Conservation (phyloP, 768 basidiomycete genomes). For the Mycena galericulata region DNA sequence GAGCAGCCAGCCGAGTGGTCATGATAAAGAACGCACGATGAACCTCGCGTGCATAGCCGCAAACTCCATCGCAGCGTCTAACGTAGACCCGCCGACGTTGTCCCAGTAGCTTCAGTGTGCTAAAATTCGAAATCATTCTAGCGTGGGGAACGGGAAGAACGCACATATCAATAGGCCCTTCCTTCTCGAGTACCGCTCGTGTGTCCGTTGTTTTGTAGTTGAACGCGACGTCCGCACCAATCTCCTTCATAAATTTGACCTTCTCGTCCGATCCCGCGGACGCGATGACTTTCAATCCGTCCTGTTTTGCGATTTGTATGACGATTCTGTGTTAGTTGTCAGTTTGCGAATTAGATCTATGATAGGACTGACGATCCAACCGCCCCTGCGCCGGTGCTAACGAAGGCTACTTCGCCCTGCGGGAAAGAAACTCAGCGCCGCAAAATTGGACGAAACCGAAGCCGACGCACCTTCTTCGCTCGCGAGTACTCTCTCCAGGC, state of each 20-base stretch:
- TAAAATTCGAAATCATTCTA: neutral
- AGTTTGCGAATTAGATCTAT: too few relatives aligned
- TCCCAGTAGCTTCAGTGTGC: conserved; percentile 60
- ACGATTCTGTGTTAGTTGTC: conserved; percentile 49
- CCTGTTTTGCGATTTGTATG: conserved; percentile 62
- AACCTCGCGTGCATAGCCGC: conserved; percentile 61
- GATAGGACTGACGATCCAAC: conserved; percentile 67
- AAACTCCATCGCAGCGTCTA: conserved; percentile 66
- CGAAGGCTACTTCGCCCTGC: conserved; percentile 56
- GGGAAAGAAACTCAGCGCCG: too few relatives aligned
- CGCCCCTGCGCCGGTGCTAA: conserved; percentile 51
- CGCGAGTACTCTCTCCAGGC: conserved; percentile 56
- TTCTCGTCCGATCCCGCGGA: conserved; percentile 83
- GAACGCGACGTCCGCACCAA: conserved; percentile 78
- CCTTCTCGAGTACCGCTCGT: conserved; percentile 58
- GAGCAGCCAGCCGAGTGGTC: conserved; percentile 7
- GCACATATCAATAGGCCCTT: conserved; percentile 52
- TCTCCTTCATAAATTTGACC: conserved; percentile 66
- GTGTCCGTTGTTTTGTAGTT: conserved; percentile 77
- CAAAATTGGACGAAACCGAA: neutral
- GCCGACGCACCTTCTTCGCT: conserved; percentile 48
- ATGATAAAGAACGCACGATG: conserved; percentile 48
- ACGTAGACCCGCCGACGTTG: conserved; percentile 69
- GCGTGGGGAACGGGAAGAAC: conserved; percentile 19
- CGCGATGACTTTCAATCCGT: conserved; percentile 75